A percentile compares a stretch with the other conserved stretches of the same genome.
Evolutionary conservation across 129 eudicot species (phyloP).

Genomic region (Chrysanthemum seticuspe): DNA sequence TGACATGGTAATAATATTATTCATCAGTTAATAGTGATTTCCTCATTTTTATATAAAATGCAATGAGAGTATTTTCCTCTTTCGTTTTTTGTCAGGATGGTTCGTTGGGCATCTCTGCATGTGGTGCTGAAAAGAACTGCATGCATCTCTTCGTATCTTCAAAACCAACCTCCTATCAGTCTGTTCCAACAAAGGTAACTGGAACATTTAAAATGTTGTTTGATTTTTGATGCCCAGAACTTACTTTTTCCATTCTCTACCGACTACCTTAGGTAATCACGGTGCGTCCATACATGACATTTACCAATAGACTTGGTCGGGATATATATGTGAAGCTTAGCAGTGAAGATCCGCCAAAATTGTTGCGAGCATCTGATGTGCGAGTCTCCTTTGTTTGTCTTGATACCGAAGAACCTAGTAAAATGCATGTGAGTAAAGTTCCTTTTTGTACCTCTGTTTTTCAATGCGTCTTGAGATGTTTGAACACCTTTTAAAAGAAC

Average conservation of each 20-base stretch:
- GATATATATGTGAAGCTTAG: slow-evolving; percentile 67
- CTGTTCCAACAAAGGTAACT: slow-evolving; percentile 89
- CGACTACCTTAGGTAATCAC: slow-evolving; percentile 76
- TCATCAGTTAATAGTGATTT: not conserved
- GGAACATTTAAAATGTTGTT: not conserved
- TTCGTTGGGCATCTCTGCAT: slow-evolving; percentile 74
- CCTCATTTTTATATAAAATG: slow-evolving; percentile 12
- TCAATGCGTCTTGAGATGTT: not conserved
- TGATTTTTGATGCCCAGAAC: slow-evolving; percentile 10
- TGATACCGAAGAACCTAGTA: slow-evolving; percentile 56
- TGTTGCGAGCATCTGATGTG: slow-evolving; percentile 67
- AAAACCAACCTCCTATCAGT: slow-evolving; percentile 82
- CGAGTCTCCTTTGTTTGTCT: slow-evolving; percentile 74
- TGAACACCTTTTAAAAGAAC: not conserved
- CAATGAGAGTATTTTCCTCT: not conserved
- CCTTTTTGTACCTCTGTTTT: not conserved
- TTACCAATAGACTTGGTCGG: slow-evolving; percentile 90
- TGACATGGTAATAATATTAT: slow-evolving; percentile 60
- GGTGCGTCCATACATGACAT: slow-evolving; percentile 79
- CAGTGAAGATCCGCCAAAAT: slow-evolving; percentile 75
- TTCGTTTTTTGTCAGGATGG: slow-evolving; percentile 57
- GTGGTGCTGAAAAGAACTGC: slow-evolving; percentile 64
- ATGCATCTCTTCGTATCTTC: slow-evolving; percentile 84
- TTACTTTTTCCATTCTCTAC: slow-evolving; percentile 18
- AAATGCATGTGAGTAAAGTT: slow-evolving; percentile 59